A percentile compares a stretch with the other conserved stretches of the same genome.
phyloP scores from a whole-genome alignment of 768 basidiomycete genomes.

The Pleurotus tuoliensis region DNA sequence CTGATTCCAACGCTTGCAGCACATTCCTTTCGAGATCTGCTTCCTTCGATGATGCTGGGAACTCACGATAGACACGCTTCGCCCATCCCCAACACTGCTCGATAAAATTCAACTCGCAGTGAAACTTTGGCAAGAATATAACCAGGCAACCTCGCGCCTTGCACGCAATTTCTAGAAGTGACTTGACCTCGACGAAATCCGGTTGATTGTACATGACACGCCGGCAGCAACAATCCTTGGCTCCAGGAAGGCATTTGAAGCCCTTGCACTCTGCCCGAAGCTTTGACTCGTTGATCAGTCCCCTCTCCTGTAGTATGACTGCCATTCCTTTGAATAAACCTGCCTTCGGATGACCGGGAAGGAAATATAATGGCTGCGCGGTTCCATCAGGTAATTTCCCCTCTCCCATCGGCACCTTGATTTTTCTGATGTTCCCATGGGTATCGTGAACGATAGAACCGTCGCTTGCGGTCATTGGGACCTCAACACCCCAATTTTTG shows the following conservation, averaged over 20 bases:
- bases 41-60: conserved; percentile 21
- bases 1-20: conserved; percentile 19
- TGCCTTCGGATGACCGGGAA: conserved; percentile 14
- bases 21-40: conserved; percentile 30
- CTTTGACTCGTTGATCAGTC: conserved; percentile 6
- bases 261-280: conserved; percentile 10
- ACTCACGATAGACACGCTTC: conserved; percentile 23
- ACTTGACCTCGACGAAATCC: conserved; percentile 24
- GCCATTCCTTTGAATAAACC: conserved; percentile 40
- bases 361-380: conserved; percentile 29
- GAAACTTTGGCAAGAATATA: conserved; percentile 27
- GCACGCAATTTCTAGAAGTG: conserved; percentile 9
- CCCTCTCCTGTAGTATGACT: conserved; percentile 22
- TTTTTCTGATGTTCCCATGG: conserved; percentile 10
- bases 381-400: conserved; percentile 18
- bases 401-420: conserved; percentile 29
- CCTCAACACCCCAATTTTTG: no score
- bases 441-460: no score
- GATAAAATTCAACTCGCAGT: conserved; percentile 34
- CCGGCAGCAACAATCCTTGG: conserved; percentile 21
- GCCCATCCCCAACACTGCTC: conserved; percentile 31
- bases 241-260: not conserved
- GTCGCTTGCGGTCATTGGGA: no score
- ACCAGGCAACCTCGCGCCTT: conserved; percentile 12
- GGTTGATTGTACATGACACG: conserved; percentile 27